Conservation (phyloP, 2,329 filamentous ascomycete genomes). For the Claviceps cyperi region DNA sequence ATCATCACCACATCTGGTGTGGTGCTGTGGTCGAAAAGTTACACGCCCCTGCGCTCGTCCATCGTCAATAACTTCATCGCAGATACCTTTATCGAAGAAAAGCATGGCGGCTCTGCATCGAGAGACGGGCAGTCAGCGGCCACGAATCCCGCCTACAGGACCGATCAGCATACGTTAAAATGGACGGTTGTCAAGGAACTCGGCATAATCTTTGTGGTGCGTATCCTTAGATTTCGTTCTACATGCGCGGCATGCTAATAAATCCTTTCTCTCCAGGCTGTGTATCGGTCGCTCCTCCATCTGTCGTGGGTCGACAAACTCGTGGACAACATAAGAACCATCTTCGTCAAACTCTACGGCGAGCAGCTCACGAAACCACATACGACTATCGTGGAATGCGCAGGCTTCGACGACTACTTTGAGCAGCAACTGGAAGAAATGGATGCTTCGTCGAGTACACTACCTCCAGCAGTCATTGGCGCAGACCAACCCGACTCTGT, state of each 20-base stretch:
- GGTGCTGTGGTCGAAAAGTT: slow-evolving; percentile 88
- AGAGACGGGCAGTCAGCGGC: slow-evolving; percentile 45
- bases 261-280: slow-evolving; percentile 44
- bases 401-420: slow-evolving; percentile 80
- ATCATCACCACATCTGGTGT: slow-evolving; percentile 92
- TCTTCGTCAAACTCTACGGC: slow-evolving; percentile 83
- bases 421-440: slow-evolving; percentile 82
- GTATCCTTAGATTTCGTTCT: slow-evolving; percentile 4
- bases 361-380: slow-evolving; percentile 73
- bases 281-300: slow-evolving; percentile 90
- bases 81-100: slow-evolving; percentile 96
- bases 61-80: slow-evolving; percentile 90
- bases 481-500: slow-evolving; percentile 14
- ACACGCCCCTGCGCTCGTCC: slow-evolving; percentile 62
- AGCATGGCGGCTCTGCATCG: slow-evolving; percentile 46
- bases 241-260: background rate
- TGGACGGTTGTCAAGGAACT: slow-evolving; percentile 90
- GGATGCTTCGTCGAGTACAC: slow-evolving; percentile 38
- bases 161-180: slow-evolving; percentile 87
- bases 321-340: slow-evolving; percentile 82
- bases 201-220: slow-evolving; percentile 84
- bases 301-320: slow-evolving; percentile 95
- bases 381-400: slow-evolving; percentile 63
- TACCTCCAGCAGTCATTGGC: slow-evolving; percentile 5
- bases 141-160: slow-evolving; percentile 62